Evolutionary conservation across 1,284 basidiomycete genomes (phyloP).

Genomic region (Ganoderma lucidum): DNA sequence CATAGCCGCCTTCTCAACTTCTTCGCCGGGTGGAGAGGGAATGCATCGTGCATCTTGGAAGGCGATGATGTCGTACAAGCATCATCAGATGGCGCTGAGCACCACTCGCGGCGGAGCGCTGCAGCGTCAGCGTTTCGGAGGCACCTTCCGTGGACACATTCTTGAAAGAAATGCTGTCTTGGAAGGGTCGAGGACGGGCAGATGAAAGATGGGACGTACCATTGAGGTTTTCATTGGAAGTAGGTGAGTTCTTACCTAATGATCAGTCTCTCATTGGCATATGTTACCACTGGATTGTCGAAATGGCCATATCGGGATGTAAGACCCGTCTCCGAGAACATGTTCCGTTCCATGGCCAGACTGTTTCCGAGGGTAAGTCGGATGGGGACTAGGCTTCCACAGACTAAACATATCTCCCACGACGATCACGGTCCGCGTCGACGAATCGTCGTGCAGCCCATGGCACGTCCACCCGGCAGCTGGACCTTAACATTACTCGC

Average conservation of each 20-base stretch:
- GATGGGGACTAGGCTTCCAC: background rate
- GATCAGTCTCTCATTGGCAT: background rate
- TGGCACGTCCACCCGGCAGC: background rate
- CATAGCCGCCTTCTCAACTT: constrained; percentile 1
- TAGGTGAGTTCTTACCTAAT: background rate
- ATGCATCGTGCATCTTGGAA: constrained; percentile 3
- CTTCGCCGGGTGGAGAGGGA: background rate
- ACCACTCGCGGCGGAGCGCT: background rate
- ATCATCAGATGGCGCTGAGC: constrained; percentile 2
- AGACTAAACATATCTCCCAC: background rate
- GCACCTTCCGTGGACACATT: background rate
- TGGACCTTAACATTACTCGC: background rate
- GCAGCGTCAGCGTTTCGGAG: background rate
- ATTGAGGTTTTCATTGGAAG: background rate
- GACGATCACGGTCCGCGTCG: background rate
- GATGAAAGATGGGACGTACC: background rate
- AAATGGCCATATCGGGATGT: background rate
- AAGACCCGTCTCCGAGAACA: background rate
- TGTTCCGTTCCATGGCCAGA: background rate
- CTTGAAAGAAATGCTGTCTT: background rate
- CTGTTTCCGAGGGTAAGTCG: background rate
- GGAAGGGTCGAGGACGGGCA: background rate
- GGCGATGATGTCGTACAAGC: constrained; percentile 5
- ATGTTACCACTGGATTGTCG: background rate
- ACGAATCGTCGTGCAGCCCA: background rate